phyloP scores from a whole-genome alignment of 768 basidiomycete species.

The Amanita fuliginea region DNA sequence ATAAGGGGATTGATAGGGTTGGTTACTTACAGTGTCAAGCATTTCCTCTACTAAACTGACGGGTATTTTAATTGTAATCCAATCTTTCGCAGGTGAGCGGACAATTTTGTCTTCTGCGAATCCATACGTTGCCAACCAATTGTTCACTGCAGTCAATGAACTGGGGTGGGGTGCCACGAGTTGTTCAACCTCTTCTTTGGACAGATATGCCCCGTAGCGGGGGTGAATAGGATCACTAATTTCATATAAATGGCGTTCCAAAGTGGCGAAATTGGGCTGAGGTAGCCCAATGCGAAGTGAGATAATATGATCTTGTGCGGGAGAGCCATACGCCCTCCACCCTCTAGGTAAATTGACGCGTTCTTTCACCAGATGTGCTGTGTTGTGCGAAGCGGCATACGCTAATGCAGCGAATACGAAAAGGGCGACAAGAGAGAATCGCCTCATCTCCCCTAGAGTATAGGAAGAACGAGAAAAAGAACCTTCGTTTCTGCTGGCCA shows the following conservation, averaged over 20 bases:
- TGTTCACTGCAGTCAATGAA: slow-evolving; percentile 41
- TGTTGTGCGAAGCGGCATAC: slow-evolving; percentile 10
- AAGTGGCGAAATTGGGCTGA: slow-evolving; percentile 35
- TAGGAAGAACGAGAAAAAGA: background rate
- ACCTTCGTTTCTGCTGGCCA: background rate
- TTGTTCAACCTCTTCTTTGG: slow-evolving; percentile 54
- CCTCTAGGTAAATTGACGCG: slow-evolving; percentile 25
- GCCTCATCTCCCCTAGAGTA: background rate
- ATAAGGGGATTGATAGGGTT: background rate
- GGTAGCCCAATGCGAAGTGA: slow-evolving; percentile 47
- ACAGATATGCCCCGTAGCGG: slow-evolving; percentile 45
- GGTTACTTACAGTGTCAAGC: slow-evolving; percentile 48
- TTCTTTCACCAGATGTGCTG: slow-evolving; percentile 33
- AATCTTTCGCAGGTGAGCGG: slow-evolving; percentile 59
- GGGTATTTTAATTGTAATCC: slow-evolving; percentile 51
- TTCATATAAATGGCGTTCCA: slow-evolving; percentile 44
- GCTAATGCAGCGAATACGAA: slow-evolving; percentile 14
- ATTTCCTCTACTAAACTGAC: slow-evolving; percentile 54
- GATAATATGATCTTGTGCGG: slow-evolving; percentile 35
- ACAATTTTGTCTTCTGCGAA: slow-evolving; percentile 33
- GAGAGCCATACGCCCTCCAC: slow-evolving; percentile 32
- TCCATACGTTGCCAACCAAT: slow-evolving; percentile 52
- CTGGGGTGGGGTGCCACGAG: slow-evolving; percentile 47
- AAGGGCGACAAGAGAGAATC: slow-evolving; percentile 3
- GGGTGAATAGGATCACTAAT: slow-evolving; percentile 45